Evolutionary conservation across 2,329 filamentous ascomycete genomes (phyloP), one percentile per base, ranked within the genome.

Genomic region (Colletotrichum chlorophyti): DNA sequence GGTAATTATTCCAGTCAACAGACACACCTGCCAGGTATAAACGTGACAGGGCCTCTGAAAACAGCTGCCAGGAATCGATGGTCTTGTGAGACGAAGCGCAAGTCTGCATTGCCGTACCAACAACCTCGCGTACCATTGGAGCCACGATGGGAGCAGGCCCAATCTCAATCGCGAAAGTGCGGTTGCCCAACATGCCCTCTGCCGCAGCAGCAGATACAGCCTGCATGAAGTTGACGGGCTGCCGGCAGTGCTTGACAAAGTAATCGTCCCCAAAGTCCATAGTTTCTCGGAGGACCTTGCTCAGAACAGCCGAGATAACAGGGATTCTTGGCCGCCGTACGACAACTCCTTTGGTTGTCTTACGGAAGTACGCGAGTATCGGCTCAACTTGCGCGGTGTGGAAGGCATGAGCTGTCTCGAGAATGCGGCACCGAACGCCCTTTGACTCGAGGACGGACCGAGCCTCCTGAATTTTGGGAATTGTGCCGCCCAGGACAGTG

Each of bases 1-100:
- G 85, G 66, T 83, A 90, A 71, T 91, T 89, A 58, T 86, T 82
- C 83, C 90, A 93, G 69, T 88, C 80, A 55, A 93, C 76, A 27
- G 80, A 75, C 5, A 90, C 74, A 32, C 89, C 89, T 7, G 80
- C 80, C 3, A 75, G 74, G 72, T 90, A 85, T 1, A 93, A 50
- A 1, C 78, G 74, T 46, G 79, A 79, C 31, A 90, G 72, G 49
- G 76, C 86, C 34, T 74, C 77, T 4, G 83, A 73, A 3, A 92
- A 71, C 0, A 85, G 87, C 70, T 85, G 85, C 81, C 86, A 91
- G 2, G 83, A 79, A 58, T 85, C 78, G 60, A 89, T 85, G n/a
- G 81, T 82, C 32, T 86, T 83, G n/a, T 84, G 84, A 2, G 91
- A 75, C 2, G 87, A 86, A 3, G 86, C 79, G 4, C 83, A 77